These are phyloP conservation scores for Talaromyces sp. DNA, from an alignment of 2,329 filamentous ascomycete species.

Conservation along the genomic window DNA sequence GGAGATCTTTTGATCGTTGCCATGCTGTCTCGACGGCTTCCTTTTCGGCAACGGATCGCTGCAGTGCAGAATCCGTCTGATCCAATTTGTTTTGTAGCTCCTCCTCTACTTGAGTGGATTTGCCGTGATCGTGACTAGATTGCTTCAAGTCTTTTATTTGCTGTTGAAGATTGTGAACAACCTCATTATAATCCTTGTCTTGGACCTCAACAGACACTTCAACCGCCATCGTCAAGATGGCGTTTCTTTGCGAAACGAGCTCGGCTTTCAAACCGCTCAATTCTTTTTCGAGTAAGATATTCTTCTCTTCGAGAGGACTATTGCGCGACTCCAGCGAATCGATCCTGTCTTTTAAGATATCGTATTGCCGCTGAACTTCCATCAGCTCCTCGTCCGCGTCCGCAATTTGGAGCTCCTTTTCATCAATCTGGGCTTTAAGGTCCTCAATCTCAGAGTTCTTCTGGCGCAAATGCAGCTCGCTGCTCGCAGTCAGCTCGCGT, in stretches of 20 bases:
- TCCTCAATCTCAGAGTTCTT: conserved; percentile 37
- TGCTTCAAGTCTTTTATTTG: conserved; percentile 25
- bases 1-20: conserved; percentile 34
- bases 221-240: conserved; percentile 35
- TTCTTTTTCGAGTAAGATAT: conserved; percentile 35
- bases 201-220: conserved; percentile 32
- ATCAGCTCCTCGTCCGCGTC: conserved; percentile 35
- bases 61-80: conserved; percentile 29
- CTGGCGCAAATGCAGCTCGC: conserved; percentile 34
- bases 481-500: conserved; percentile 31
- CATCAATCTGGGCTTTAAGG: conserved; percentile 34
- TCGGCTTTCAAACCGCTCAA: conserved; percentile 35
- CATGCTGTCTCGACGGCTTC: conserved; percentile 35
- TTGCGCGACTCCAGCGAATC: conserved; percentile 34
- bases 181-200: conserved; percentile 37
- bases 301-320: conserved; percentile 37
- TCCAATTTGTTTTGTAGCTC: conserved; percentile 29
- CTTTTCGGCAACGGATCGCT: conserved; percentile 27
- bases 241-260: conserved; percentile 35
- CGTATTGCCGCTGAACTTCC: conserved; percentile 31
- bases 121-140: conserved; percentile 20
- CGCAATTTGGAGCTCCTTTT: conserved; percentile 34
- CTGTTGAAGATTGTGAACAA: conserved; percentile 38
- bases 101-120: conserved; percentile 21
- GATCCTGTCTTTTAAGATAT: conserved; percentile 34